Evolutionary conservation across 1,284 basidiomycete species (phyloP), one percentile per base, ranked within the genome.

Genomic region (Mycena sp.): DNA sequence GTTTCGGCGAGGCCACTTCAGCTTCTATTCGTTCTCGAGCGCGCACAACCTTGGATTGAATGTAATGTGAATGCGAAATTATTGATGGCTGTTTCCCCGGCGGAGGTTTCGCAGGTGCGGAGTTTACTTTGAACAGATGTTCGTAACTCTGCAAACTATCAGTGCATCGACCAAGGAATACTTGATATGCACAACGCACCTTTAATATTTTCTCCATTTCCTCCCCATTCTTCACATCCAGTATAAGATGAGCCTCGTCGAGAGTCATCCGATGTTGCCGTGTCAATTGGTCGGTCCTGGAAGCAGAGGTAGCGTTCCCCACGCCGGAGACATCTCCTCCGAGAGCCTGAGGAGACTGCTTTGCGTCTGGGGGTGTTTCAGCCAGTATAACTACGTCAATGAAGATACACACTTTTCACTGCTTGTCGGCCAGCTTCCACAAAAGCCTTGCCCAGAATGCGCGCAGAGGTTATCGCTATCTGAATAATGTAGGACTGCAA

Each of bases 41-140:
- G 62, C 97, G 91, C 60, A 96, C 92, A 25, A 99, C 95, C 85
- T 99, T 99, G 70, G 95, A 97, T 81, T 98, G 97, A 37, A 99
- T 87, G 83, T 99, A 99, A 82, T 96, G 95, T 46, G 94, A 95
- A 81, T 95, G 83, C 56, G 83, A 80, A n/a, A 87, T 86, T 38
- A 83, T 80, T n/a, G 81, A 76, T 16, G 81, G 77, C 34, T 79
- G 80, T 77, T 84, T 86, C 20, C 84, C 80, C 20, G 84, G 75
- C 59, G 83, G 74, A 10, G 87, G 83, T 76, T 89, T 85, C 56
- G 87, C 82, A 30, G 88, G 83, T 63, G 88, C 84, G 61, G 87
- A 87, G 83, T 99, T 96, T 71, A 91, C 90, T 81, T 94, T 93
- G 87, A 99, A 98, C 68, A 99, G 86, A 78, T 95, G 92, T 77